phyloP scores from a whole-genome alignment of 225 moss, liverwort and hornwort genomes.

The Physcomitrellopsis africana region DNA sequence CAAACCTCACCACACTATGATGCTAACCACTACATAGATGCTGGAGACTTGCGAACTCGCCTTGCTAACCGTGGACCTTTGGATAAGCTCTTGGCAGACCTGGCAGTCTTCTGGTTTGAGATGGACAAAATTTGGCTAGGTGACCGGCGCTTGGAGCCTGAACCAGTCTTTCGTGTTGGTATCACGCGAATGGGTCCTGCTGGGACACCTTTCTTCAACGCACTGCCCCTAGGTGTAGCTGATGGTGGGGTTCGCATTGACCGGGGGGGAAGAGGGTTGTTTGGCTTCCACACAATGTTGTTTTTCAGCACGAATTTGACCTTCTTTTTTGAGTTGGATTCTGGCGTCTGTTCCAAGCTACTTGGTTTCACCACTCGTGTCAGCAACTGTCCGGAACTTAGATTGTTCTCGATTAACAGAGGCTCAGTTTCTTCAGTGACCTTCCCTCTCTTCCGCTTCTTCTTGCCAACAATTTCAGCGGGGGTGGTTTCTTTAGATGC shows the following conservation, averaged over 20 bases:
- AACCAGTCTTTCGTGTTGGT: constrained; percentile 63
- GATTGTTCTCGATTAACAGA: constrained; percentile 18
- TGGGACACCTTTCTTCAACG: constrained; percentile 87
- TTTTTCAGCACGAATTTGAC: constrained; percentile 88
- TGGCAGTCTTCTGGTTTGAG: constrained; percentile 65
- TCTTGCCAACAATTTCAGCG: too few species aligned
- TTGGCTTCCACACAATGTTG: constrained; percentile 91
- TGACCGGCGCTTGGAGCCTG: constrained; percentile 72
- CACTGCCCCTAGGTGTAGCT: constrained; percentile 95
- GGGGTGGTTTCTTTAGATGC: too few species aligned
- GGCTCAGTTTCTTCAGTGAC: too few species aligned
- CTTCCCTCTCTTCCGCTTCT: too few species aligned
- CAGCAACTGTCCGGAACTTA: constrained; percentile 11
- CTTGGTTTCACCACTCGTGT: constrained; percentile 39
- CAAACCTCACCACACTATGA: constrained; percentile 21
- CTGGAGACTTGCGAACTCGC: constrained; percentile 57
- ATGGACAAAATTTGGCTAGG: constrained; percentile 78
- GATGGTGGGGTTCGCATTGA: constrained; percentile 92
- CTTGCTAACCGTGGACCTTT: constrained; percentile 62
- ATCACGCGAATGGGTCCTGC: constrained; percentile 89
- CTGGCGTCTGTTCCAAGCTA: constrained; percentile 45
- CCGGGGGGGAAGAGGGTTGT: constrained; percentile 89
- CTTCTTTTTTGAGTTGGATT: constrained; percentile 60
- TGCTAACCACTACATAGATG: constrained; percentile 41
- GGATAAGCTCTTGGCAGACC: constrained; percentile 68